Evolutionary conservation across 139 green algal species (phyloP).

Genomic region (Chlorella sorokiniana): DNA sequence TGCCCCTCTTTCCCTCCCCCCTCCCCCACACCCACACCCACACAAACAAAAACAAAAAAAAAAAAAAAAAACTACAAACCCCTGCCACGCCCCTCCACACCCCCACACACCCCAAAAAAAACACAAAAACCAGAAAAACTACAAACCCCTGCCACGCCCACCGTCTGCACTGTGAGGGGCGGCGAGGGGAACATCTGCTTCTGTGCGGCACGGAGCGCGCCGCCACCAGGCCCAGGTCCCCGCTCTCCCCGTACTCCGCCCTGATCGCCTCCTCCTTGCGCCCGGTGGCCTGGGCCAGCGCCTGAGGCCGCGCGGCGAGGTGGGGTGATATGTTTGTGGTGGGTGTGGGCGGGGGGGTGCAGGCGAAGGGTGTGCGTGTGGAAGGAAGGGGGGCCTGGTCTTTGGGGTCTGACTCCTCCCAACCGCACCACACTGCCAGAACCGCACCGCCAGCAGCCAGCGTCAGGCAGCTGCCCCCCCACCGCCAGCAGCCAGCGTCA

Average conservation of each 20-base stretch:
- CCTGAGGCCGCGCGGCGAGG: constrained; percentile 41
- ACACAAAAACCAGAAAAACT: constrained; percentile 24
- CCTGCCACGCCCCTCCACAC: not conserved
- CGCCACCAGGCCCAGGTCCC: constrained; percentile 92
- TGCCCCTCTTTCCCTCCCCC: too few relatives aligned
- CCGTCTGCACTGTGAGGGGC: constrained; percentile 25
- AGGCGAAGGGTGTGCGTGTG: not conserved
- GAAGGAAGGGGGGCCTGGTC: too few relatives aligned
- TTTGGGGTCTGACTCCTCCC: too few relatives aligned
- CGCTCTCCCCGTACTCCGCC: constrained; percentile 76
- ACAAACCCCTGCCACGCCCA: not conserved
- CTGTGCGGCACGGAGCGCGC: constrained; percentile 47
- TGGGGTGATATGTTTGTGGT: not conserved
- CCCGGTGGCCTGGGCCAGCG: constrained; percentile 83
- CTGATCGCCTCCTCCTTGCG: constrained; percentile 86
- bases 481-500: not conserved
- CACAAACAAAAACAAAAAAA: too few relatives aligned
- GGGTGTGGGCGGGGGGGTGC: not conserved
- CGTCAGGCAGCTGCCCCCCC: not conserved
- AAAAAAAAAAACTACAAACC: too few relatives aligned
- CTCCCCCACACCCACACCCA: too few relatives aligned
- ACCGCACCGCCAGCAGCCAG: not conserved
- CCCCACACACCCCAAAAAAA: not conserved
- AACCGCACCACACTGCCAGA: too few relatives aligned
- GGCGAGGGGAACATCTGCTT: constrained; percentile 62